Conservation (phyloP, 1,284 basidiomycete genomes). For the Amylostereum areolatum region DNA sequence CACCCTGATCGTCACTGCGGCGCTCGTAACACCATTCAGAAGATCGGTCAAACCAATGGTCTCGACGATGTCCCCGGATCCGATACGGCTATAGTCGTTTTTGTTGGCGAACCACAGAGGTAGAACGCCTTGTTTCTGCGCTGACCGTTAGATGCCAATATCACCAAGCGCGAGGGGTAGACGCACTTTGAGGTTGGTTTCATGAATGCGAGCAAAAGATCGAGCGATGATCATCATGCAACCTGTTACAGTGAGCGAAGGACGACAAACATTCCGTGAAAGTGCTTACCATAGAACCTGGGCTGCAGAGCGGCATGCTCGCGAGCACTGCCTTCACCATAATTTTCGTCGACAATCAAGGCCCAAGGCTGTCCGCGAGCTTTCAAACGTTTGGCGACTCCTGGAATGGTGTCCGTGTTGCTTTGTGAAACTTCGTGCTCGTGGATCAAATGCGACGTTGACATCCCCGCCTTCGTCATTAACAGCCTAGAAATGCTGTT, state of each 20-base stretch:
- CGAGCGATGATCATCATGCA: conserved; percentile 81
- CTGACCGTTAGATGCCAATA: conserved; percentile 6
- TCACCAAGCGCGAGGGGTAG: conserved; percentile 1
- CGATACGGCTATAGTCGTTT: conserved; percentile 77
- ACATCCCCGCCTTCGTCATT: conserved; percentile 92
- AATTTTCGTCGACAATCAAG: conserved; percentile 92
- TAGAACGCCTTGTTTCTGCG: conserved; percentile 89
- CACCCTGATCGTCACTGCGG: conserved; percentile 62
- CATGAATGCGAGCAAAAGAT: conserved; percentile 98
- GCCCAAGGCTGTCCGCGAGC: conserved; percentile 85
- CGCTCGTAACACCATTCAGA: conserved; percentile 44
- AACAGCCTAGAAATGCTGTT: conserved; percentile 47
- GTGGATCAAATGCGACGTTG: conserved; percentile 82
- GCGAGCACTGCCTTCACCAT: conserved; percentile 96
- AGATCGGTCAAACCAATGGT: conserved; percentile 54
- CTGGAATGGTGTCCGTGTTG: conserved; percentile 78
- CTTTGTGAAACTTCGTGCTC: conserved; percentile 41
- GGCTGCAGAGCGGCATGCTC: conserved; percentile 98
- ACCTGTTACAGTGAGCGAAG: conserved; percentile 36
- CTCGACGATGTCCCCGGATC: conserved; percentile 67
- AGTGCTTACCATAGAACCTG: conserved; percentile 77
- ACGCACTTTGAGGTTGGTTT: conserved; percentile 89
- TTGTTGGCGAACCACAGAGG: conserved; percentile 91
- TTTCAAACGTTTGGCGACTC: conserved; percentile 85
- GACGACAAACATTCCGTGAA: neutral